Percentiles rank a stretch among this genome's conserved stretches.
These are phyloP conservation scores for Lenwebbia sp. DNA, from an alignment of 345 rosid genomes.

Conservation along the genomic window DNA sequence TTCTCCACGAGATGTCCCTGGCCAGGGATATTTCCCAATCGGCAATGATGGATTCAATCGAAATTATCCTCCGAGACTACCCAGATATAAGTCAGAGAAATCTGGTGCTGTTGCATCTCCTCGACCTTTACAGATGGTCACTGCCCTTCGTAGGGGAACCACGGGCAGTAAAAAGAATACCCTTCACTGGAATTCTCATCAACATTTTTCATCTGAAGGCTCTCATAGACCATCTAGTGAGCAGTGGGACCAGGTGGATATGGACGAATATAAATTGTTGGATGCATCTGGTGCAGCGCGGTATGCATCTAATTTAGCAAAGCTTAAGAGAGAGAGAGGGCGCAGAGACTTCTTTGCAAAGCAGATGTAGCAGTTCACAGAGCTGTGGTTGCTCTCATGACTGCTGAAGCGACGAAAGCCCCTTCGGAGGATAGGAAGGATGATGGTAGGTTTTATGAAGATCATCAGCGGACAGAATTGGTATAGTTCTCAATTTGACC, in stretches of 20 bases:
- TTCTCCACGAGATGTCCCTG: conserved; percentile 35
- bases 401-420: conserved; percentile 76
- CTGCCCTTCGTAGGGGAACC: conserved; percentile 16
- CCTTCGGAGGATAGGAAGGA: conserved; percentile 35
- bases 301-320: conserved; percentile 54
- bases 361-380: conserved; percentile 89
- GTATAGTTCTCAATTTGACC: background rate
- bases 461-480: conserved; percentile 1
- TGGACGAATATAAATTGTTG: conserved; percentile 53
- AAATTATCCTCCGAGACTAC: conserved; percentile 30
- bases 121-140: background rate
- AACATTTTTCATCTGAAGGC: conserved; percentile 7
- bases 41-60: conserved; percentile 24
- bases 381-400: conserved; percentile 79
- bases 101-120: background rate
- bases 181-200: conserved; percentile 13
- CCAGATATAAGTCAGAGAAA: conserved; percentile 29
- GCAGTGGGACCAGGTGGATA: conserved; percentile 36
- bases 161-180: conserved; percentile 37
- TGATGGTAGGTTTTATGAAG: conserved; percentile 10
- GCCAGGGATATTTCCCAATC: conserved; percentile 29
- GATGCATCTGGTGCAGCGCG: conserved; percentile 74
- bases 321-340: conserved; percentile 69
- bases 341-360: conserved; percentile 58
- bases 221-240: conserved; percentile 25